These are phyloP conservation scores for Tolypocladium tropicale DNA, from an alignment of 2,329 filamentous ascomycete genomes.

Conservation along the genomic window DNA sequence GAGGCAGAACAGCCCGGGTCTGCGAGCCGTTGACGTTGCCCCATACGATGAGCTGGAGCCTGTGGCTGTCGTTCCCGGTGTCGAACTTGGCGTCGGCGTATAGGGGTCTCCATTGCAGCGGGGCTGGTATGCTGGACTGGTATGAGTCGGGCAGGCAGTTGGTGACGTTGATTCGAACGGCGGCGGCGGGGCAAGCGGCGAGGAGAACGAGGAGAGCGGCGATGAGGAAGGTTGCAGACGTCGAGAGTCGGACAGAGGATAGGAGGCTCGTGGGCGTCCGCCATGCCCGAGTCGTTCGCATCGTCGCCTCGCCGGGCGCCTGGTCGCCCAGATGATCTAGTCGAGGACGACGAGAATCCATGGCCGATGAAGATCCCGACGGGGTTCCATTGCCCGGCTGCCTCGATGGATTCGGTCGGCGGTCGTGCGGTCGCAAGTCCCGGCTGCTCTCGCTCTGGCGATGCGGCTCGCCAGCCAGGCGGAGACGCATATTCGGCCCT, in stretches of 20 bases:
- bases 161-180: conserved; percentile 65
- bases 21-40: conserved; percentile 80
- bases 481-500: conserved; percentile 4
- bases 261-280: background rate
- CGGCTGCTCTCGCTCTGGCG: background rate
- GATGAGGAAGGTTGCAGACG: conserved; percentile 19
- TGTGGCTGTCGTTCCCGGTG: conserved; percentile 45
- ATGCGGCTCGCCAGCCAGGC: conserved; percentile 6
- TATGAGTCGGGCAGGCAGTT: conserved; percentile 67
- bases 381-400: background rate
- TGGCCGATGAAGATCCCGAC: background rate
- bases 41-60: conserved; percentile 70
- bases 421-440: background rate
- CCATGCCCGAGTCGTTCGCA: background rate
- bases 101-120: conserved; percentile 71
- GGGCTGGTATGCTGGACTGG: conserved; percentile 42
- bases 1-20: conserved; percentile 46
- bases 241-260: background rate
- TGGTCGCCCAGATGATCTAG: background rate
- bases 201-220: conserved; percentile 26
- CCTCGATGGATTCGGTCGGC: background rate
- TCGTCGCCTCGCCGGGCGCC: background rate
- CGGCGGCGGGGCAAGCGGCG: conserved; percentile 35
- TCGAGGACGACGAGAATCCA: background rate
- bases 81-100: conserved; percentile 69